Evolutionary conservation across 1,284 basidiomycete genomes (phyloP), one percentile per base, ranked within the genome.

Genomic region (Rhodotorula sp.): DNA sequence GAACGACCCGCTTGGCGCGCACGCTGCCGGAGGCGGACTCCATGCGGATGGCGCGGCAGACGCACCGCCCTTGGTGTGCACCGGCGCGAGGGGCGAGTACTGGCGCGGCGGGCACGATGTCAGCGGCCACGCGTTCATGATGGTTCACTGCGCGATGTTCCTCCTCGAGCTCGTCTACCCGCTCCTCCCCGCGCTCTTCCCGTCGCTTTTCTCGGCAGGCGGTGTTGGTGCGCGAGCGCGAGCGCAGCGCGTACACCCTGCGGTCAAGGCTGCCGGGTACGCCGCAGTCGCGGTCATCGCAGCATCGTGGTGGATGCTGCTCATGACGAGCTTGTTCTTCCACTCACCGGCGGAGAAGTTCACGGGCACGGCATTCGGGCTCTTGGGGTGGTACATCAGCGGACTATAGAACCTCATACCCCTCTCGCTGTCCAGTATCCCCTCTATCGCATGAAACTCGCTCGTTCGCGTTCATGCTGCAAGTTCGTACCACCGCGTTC

Each of bases 121-220:
- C 22, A 95, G 92, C 0, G 95, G 95, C 3, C 96, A 99, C 80
- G 86, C 94, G 37, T 98, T 97, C 84, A 86, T 99, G 73, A 86
- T 98, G 76, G 91, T 91, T 2, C 87, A 97, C 83, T 86, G 89
- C n/a, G 84, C 87, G 15, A 84, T 97, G 29, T 89, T 97, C 80
- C 68, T 76, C 41, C 67, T 70, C 61, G 66, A 76, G 37, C 50
- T 69, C 61, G 57, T 76, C 37, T 54, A 61, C 44, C 75, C 75
- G 8, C 61, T 70, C 53, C 55, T 75, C n/a, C 68, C 71, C 88
- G 68, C 71, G 50, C 67, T 69, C 58, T 65, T 70, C 66, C 75
- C 69, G 50, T 34, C 10, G 48, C 61, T 58, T 44, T 74, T 72
- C 67, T 37, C 60, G 13, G 48, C 53, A 29, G 53, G 50, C 1